Evolutionary conservation across 2,329 filamentous ascomycete genomes (phyloP).

Genomic region (Ascomycota sp.): DNA sequence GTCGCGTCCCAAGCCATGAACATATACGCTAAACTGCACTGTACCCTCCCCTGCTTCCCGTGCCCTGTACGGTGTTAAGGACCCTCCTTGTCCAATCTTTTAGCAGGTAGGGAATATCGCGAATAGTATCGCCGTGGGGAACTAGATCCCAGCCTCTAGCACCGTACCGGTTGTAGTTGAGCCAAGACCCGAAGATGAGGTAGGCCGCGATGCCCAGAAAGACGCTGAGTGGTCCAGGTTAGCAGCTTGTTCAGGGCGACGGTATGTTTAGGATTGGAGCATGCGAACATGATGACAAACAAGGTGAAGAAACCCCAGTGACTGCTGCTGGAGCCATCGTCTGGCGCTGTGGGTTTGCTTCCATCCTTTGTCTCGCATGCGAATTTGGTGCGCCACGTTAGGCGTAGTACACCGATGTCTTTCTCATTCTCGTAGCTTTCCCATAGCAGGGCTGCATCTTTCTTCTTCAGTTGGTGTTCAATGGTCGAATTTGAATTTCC

Average conservation of each 20-base stretch:
- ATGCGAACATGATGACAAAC: conserved; percentile 72
- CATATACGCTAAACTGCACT: conserved; percentile 52
- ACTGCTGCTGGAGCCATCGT: conserved; percentile 23
- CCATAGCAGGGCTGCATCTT: conserved; percentile 49
- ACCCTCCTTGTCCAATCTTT: conserved; percentile 73
- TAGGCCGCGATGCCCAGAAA: conserved; percentile 78
- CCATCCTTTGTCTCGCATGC: conserved; percentile 46
- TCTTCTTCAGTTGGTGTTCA: conserved; percentile 32
- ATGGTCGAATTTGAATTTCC: conserved; percentile 17
- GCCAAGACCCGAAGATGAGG: conserved; percentile 94
- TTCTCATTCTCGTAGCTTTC: conserved; percentile 46
- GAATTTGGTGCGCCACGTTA: conserved; percentile 77
- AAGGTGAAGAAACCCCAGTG: conserved; percentile 96
- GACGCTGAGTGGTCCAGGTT: conserved; percentile 26
- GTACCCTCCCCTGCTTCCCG: conserved; percentile 74
- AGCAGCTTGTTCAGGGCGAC: background rate
- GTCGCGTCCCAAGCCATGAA: background rate
- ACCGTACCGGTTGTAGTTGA: conserved; percentile 95
- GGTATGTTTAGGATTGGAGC: too few relatives aligned
- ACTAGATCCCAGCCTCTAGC: conserved; percentile 88
- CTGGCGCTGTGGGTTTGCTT: conserved; percentile 2
- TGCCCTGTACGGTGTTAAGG: conserved; percentile 65
- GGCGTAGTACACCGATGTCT: conserved; percentile 40
- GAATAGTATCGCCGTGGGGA: conserved; percentile 78
- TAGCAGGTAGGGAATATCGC: conserved; percentile 78